Percentiles rank a stretch among this genome's conserved stretches.
These are phyloP conservation scores for Sclerotinia spermophila DNA, from an alignment of 2,329 filamentous ascomycete genomes.

Conservation along the genomic window DNA sequence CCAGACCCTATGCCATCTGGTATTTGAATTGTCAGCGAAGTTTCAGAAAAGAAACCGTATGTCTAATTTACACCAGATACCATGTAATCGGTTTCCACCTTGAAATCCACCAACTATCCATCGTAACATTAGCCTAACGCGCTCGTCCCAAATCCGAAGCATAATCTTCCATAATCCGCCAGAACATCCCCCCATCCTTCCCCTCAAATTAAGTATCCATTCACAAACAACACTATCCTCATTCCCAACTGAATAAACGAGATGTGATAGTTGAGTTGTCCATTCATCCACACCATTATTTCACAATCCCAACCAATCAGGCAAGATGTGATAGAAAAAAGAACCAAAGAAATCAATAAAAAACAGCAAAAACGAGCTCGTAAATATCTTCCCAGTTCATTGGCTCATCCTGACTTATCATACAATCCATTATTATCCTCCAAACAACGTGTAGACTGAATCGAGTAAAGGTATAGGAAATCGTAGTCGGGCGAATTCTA, in stretches of 20 bases:
- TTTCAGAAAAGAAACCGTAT: background rate
- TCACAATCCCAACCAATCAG: background rate
- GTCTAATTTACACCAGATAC: background rate
- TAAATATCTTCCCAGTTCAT: background rate
- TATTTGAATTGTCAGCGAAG: background rate
- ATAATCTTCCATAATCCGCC: background rate
- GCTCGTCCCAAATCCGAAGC: background rate
- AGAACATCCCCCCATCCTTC: background rate
- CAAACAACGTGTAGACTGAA: background rate
- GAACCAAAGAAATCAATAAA: background rate
- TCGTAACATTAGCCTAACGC: background rate
- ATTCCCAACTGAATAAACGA: background rate
- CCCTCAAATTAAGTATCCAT: background rate
- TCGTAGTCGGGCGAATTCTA: background rate
- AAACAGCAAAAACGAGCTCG: background rate
- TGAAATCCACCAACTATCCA: background rate
- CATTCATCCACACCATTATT: background rate
- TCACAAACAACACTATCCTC: background rate
- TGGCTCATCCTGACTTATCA: background rate
- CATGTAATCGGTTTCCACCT: background rate
- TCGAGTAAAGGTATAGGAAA: background rate
- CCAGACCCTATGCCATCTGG: background rate
- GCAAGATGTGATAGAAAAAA: background rate
- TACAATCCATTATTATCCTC: background rate
- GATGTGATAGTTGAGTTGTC: background rate